Percentiles rank a stretch among this genome's conserved stretches.
These are phyloP conservation scores for Malus sieversii DNA, from an alignment of 306 rosid species.

Conservation along the genomic window DNA sequence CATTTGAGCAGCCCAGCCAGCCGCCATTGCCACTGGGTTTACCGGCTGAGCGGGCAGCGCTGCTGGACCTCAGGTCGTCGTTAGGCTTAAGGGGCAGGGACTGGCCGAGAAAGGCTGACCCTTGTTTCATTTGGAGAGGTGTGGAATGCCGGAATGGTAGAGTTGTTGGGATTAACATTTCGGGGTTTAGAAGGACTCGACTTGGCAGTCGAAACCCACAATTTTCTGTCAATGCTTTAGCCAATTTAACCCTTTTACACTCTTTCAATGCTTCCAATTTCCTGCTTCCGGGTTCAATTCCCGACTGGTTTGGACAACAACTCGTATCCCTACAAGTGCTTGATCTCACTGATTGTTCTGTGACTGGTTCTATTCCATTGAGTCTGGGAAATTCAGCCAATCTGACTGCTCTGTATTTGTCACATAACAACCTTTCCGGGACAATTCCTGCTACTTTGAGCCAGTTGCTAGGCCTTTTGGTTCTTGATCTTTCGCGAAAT, in stretches of 20 bases:
- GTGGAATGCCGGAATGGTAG: conserved; percentile 59
- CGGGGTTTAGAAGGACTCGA: conserved; percentile 78
- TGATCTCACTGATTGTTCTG: conserved; percentile 79
- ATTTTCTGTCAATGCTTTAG: conserved; percentile 59
- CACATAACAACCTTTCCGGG: conserved; percentile 63
- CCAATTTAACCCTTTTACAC: conserved; percentile 55
- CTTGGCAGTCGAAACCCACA: conserved; percentile 64
- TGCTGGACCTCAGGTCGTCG: conserved; percentile 66
- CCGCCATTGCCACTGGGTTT: conserved; percentile 37
- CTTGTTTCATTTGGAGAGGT: conserved; percentile 67
- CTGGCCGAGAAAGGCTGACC: conserved; percentile 83
- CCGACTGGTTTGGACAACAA: conserved; percentile 60
- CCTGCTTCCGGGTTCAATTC: conserved; percentile 64
- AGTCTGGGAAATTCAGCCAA: conserved; percentile 60
- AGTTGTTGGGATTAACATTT: conserved; percentile 67
- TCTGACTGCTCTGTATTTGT: conserved; percentile 54
- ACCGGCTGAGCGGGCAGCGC: conserved; percentile 38
- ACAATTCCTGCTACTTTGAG: conserved; percentile 51
- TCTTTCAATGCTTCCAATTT: conserved; percentile 81
- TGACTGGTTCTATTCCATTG: conserved; percentile 52
- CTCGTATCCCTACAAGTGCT: conserved; percentile 43
- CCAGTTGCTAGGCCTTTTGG: conserved; percentile 44
- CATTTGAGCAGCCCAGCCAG: conserved; percentile 56
- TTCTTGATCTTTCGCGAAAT: conserved; percentile 68
- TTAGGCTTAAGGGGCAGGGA: conserved; percentile 73